Evolutionary conservation across 129 eudicot genomes (phyloP).

Genomic region (Tanacetum coccineum): DNA sequence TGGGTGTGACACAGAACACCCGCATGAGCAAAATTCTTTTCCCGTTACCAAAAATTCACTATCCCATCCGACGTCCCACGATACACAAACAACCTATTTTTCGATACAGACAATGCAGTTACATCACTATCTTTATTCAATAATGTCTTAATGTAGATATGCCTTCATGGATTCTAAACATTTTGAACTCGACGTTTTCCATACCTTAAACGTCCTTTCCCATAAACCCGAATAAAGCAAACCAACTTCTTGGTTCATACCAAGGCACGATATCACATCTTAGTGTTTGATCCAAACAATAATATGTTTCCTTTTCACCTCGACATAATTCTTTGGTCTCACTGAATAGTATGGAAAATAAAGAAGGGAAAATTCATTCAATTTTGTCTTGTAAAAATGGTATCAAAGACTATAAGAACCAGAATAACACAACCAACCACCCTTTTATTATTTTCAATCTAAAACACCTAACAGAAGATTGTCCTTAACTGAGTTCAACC

Average conservation of each 20-base stretch:
- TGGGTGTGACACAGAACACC: too few relatives aligned
- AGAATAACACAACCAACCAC: too few relatives aligned
- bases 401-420: too few relatives aligned
- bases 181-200: conserved; percentile 53
- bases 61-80: conserved; percentile 87
- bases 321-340: conserved; percentile 54
- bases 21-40: conserved; percentile 56
- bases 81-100: conserved; percentile 48
- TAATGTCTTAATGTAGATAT: conserved; percentile 45
- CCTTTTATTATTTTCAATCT: too few relatives aligned
- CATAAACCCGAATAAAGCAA: conserved; percentile 89
- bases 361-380: conserved; percentile 63
- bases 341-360: conserved; percentile 56
- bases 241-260: conserved; percentile 59
- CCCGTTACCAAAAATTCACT: conserved; percentile 76
- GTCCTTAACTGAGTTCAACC: too few relatives aligned
- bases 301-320: conserved; percentile 44
- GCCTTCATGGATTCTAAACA: conserved; percentile 81
- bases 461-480: too few relatives aligned
- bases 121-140: conserved; percentile 76
- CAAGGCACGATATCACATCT: conserved; percentile 79
- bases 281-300: conserved; percentile 69
- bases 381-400: too few relatives aligned
- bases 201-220: conserved; percentile 90
- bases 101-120: conserved; percentile 55